Evolutionary conservation across 1,284 basidiomycete genomes (phyloP).

Genomic region (Ustilago vetiveriae): DNA sequence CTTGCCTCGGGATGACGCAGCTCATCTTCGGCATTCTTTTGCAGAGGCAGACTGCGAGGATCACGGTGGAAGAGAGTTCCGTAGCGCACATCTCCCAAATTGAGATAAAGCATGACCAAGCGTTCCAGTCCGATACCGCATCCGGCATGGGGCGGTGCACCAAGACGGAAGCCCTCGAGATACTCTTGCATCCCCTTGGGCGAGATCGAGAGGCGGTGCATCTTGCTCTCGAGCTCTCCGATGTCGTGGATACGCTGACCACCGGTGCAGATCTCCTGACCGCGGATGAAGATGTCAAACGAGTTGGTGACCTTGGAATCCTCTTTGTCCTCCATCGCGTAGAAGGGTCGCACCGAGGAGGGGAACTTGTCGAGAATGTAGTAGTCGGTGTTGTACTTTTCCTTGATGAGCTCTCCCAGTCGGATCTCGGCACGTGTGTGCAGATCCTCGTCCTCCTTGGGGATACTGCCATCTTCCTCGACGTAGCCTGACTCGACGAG

Average conservation of each 20-base stretch:
- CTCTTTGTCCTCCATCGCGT: slow-evolving; percentile 73
- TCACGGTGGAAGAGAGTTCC: slow-evolving; percentile 66
- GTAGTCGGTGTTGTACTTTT: slow-evolving; percentile 89
- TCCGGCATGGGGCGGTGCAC: slow-evolving; percentile 64
- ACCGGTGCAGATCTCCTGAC: slow-evolving; percentile 66
- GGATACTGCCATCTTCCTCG: slow-evolving; percentile 57
- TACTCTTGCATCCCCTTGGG: slow-evolving; percentile 62
- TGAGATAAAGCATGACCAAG: slow-evolving; percentile 65
- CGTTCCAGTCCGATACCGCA: slow-evolving; percentile 66
- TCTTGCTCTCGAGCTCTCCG: slow-evolving; percentile 56
- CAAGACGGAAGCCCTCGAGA: slow-evolving; percentile 64
- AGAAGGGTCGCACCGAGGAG: slow-evolving; percentile 90
- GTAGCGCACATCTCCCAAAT: slow-evolving; percentile 63
- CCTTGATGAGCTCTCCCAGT: slow-evolving; percentile 85
- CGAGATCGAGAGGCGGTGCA: slow-evolving; percentile 54
- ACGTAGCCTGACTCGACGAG: slow-evolving; percentile 66
- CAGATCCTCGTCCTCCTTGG: slow-evolving; percentile 60
- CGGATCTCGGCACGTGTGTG: slow-evolving; percentile 93
- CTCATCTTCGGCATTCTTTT: slow-evolving; percentile 31
- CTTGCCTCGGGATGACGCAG: slow-evolving; percentile 62
- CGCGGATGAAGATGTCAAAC: slow-evolving; percentile 65
- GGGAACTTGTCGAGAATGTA: slow-evolving; percentile 68
- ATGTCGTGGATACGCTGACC: slow-evolving; percentile 64
- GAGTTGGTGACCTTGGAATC: slow-evolving; percentile 60
- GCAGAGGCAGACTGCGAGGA: slow-evolving; percentile 57